Evolutionary conservation across 1,139 yeast species (phyloP).

Genomic region (Kazachstania sp.): DNA sequence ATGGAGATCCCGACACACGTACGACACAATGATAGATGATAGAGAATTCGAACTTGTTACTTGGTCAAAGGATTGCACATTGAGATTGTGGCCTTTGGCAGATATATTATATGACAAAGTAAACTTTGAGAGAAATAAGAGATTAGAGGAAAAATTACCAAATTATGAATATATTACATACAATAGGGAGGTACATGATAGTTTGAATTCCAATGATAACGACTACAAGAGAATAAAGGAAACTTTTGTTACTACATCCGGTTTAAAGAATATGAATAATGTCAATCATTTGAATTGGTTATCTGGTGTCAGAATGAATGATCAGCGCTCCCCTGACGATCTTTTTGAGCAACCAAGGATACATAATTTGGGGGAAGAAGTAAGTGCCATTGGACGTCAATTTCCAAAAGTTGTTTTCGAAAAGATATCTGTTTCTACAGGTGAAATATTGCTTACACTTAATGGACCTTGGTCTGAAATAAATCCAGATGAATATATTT

Average conservation of each 20-base stretch:
- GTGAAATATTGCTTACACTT: slow-evolving; percentile 64
- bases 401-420: slow-evolving; percentile 85
- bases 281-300: slow-evolving; percentile 82
- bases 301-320: slow-evolving; percentile 67
- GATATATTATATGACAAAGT: slow-evolving; percentile 52
- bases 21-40: slow-evolving; percentile 46
- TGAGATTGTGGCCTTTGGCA: slow-evolving; percentile 72
- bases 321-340: slow-evolving; percentile 31
- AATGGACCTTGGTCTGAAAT: slow-evolving; percentile 61
- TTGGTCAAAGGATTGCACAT: slow-evolving; percentile 85
- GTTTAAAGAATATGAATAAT: slow-evolving; percentile 31
- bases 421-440: slow-evolving; percentile 78
- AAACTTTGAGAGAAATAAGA: slow-evolving; percentile 41
- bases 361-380: slow-evolving; percentile 79
- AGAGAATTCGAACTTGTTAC: slow-evolving; percentile 84
- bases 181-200: slow-evolving; percentile 42
- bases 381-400: slow-evolving; percentile 79
- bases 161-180: slow-evolving; percentile 44
- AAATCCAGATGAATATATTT: slow-evolving; percentile 47
- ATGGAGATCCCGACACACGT: slow-evolving; percentile 60
- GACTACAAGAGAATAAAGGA: slow-evolving; percentile 29
- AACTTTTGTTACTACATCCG: slow-evolving; percentile 34
- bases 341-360: slow-evolving; percentile 42
- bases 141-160: slow-evolving; percentile 34
- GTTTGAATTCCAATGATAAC: slow-evolving; percentile 6